Percentiles rank a stretch among this genome's conserved stretches.
These are phyloP conservation scores for Albifimbria verrucaria DNA, from an alignment of 2,329 filamentous ascomycete genomes.

Conservation along the genomic window DNA sequence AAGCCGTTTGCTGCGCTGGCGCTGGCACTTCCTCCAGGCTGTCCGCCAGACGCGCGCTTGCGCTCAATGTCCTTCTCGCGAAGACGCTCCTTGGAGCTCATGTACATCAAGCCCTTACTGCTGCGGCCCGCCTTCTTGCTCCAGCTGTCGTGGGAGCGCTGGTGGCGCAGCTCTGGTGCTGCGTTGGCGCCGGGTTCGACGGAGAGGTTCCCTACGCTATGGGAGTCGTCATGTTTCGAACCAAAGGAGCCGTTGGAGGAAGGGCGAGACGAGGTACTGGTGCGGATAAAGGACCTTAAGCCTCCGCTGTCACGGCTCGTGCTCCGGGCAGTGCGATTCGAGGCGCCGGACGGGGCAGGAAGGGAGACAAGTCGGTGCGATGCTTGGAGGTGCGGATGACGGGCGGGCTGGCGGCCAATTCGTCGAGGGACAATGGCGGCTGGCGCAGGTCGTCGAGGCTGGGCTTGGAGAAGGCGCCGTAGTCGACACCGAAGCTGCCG, in stretches of 20 bases:
- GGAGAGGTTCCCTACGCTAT: conserved; percentile 62
- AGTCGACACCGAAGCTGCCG: conserved; percentile 68
- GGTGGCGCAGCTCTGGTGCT: conserved; percentile 46
- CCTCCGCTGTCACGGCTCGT: conserved; percentile 48
- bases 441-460: conserved; percentile 46
- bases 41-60: conserved; percentile 41
- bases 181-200: conserved; percentile 54
- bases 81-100: conserved; percentile 68
- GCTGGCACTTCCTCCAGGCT: conserved; percentile 14
- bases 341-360: conserved; percentile 58
- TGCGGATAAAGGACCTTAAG: conserved; percentile 58
- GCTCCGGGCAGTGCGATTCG: conserved; percentile 39
- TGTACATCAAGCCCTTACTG: conserved; percentile 64
- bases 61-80: conserved; percentile 60
- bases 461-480: conserved; percentile 60
- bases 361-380: conserved; percentile 72
- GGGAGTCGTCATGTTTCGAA: conserved; percentile 55
- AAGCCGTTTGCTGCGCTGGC: conserved; percentile 38
- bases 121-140: conserved; percentile 52
- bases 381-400: conserved; percentile 79
- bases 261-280: conserved; percentile 47
- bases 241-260: conserved; percentile 56
- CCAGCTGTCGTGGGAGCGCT: conserved; percentile 61
- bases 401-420: conserved; percentile 62
- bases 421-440: conserved; percentile 48